Percentiles rank a stretch among this genome's conserved stretches.
phyloP scores from a whole-genome alignment of 73 alveolate species.

The Symbiodinium natans region DNA sequence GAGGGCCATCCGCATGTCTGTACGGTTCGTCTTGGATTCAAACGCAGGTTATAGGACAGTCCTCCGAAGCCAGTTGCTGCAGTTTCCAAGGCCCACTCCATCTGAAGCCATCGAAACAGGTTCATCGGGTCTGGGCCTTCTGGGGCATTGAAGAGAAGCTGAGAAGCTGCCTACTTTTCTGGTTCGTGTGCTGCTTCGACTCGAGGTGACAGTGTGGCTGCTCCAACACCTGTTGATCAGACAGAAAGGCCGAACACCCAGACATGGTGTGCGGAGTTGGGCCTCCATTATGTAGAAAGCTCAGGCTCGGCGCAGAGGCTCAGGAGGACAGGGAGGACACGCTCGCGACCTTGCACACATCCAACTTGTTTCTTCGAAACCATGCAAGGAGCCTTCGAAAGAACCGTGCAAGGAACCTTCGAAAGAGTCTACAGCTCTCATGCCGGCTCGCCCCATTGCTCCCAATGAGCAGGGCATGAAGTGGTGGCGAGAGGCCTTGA shows the following conservation, averaged over 20 bases:
- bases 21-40: not conserved
- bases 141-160: not conserved
- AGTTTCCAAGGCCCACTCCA: not conserved
- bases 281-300: not conserved
- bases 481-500: conserved; percentile 68
- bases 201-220: conserved; percentile 29
- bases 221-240: conserved; percentile 52
- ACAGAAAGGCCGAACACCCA: not conserved
- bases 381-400: not conserved
- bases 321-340: not conserved
- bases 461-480: conserved; percentile 49
- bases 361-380: not conserved
- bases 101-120: not conserved
- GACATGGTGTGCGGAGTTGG: not conserved
- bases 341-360: not conserved
- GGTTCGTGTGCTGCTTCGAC: not conserved
- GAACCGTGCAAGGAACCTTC: not conserved
- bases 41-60: not conserved
- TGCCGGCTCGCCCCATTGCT: conserved; percentile 32
- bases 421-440: not conserved
- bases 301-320: conserved; percentile 9
- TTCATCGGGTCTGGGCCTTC: not conserved
- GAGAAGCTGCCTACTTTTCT: not conserved
- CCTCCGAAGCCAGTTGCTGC: not conserved
- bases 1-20: not conserved